phyloP scores from a whole-genome alignment of 1,284 basidiomycete genomes.

The Ustilago loliicola region DNA sequence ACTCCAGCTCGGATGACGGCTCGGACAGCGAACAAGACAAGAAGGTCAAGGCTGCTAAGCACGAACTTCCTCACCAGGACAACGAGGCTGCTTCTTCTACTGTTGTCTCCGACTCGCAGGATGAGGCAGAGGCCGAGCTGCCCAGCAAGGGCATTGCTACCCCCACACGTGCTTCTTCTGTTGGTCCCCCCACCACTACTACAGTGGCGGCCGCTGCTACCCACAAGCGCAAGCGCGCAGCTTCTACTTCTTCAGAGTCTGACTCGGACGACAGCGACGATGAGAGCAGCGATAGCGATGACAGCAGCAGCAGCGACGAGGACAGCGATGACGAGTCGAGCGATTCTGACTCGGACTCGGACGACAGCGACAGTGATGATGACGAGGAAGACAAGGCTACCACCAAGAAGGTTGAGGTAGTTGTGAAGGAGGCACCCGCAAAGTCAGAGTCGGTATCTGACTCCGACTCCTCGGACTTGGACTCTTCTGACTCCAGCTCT shows the following conservation, averaged over 20 bases:
- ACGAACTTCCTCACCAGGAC: conserved; percentile 35
- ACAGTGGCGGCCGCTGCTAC: neutral
- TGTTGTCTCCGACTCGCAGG: conserved; percentile 44
- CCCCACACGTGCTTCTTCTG: conserved; percentile 28
- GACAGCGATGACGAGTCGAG: conserved; percentile 30
- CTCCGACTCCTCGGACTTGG: conserved; percentile 8
- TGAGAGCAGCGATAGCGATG: conserved; percentile 23
- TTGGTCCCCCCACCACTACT: conserved; percentile 1
- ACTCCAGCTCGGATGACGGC: conserved; percentile 18
- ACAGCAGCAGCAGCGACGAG: conserved; percentile 19
- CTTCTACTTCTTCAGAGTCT: conserved; percentile 18
- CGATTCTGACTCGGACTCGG: conserved; percentile 22
- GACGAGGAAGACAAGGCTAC: conserved; percentile 24
- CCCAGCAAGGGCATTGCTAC: conserved; percentile 44
- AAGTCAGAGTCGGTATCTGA: neutral
- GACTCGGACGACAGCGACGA: conserved; percentile 26
- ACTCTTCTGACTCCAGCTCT: conserved; percentile 26
- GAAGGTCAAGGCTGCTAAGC: conserved; percentile 36
- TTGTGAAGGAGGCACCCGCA: conserved; percentile 6
- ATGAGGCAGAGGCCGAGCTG: conserved; percentile 45
- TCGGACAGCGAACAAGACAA: conserved; percentile 34
- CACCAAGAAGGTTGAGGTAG: conserved; percentile 22
- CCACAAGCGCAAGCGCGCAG: conserved; percentile 41
- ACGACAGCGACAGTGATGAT: conserved; percentile 23
- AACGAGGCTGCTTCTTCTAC: conserved; percentile 40